Evolutionary conservation across 1,139 yeast species (phyloP), one percentile per base, ranked within the genome.

Genomic region (Pichia sp.): DNA sequence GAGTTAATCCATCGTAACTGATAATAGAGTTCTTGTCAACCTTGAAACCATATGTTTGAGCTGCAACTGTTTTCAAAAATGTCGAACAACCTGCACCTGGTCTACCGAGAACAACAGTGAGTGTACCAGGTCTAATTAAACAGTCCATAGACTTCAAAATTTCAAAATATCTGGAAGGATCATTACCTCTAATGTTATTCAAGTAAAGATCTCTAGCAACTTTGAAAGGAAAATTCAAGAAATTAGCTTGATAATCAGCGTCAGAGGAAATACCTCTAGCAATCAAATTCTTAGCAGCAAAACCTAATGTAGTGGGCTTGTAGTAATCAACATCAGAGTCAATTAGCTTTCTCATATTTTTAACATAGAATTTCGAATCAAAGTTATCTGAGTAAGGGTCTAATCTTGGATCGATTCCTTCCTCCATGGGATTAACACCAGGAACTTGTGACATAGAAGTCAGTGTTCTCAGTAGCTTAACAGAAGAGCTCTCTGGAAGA

Each of bases 31-130:
- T 72, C 34, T 68, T 62, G 40, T 70, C 77, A 34, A 83, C 55
- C 33, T 74, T 63, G 58, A 82, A 84, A 40, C 93, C 94, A 56
- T 80, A 77, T 5, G 89, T 81, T 48, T 79, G 77, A 28, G 82
- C 62, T 7, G 89, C 74, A 45, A 84, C 70, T 0, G 91, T 72
- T 54, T 82, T 83, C 53, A 84, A 63, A 40, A 83, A 70, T 2
- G 95, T 83, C 2, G 94, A 73, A 61, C 94, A 84, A 44, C 95
- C 95, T 22, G 89, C 77, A 56, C 94, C 94, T 1, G 94, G 94
- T 59, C 89, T 74, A 38, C 93, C 94, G 31, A 84, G 62, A 2
- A 84, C 93, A 38, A 84, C 85, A 10, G 86, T 74, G 41, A 84
- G 67, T 52, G 82, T 86, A 42, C 94, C 89, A 0, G 91, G 84